Conservation (phyloP, 2,329 filamentous ascomycete species). For the Colletotrichum sp. region DNA sequence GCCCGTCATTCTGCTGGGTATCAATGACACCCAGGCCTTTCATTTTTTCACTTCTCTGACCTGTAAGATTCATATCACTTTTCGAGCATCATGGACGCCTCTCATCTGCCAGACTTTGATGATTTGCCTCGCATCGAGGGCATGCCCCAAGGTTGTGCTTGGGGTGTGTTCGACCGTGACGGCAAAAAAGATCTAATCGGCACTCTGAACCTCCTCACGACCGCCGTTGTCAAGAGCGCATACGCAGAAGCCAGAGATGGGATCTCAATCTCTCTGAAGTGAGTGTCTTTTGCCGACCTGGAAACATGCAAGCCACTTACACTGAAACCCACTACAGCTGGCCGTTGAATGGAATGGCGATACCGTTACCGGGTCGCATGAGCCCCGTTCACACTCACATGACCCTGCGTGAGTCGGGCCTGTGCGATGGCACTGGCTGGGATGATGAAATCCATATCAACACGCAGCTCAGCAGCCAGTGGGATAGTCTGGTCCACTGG, state of each 20-base stretch:
- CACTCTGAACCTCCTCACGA: slow-evolving; percentile 58
- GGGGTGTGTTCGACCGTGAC: slow-evolving; percentile 57
- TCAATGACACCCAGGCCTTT: not conserved
- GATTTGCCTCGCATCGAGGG: slow-evolving; percentile 44
- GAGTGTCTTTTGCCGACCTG: slow-evolving; percentile 8
- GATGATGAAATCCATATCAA: slow-evolving; percentile 60
- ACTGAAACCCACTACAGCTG: slow-evolving; percentile 32
- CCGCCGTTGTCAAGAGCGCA: slow-evolving; percentile 44
- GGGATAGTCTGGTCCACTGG: slow-evolving; percentile 58
- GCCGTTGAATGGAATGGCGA: slow-evolving; percentile 38
- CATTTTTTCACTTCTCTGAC: not conserved
- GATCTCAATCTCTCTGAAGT: slow-evolving; percentile 59
- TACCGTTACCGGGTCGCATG: not conserved
- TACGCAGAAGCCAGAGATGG: slow-evolving; percentile 49
- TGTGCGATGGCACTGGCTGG: slow-evolving; percentile 34
- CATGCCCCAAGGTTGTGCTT: slow-evolving; percentile 53
- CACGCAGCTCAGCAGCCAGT: slow-evolving; percentile 60
- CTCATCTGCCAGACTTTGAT: slow-evolving; percentile 46
- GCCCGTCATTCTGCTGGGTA: not conserved
- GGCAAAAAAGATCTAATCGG: slow-evolving; percentile 54
- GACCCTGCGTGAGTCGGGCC: slow-evolving; percentile 29
- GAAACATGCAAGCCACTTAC: not conserved
- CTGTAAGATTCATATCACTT: not conserved
- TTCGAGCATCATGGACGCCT: not conserved
- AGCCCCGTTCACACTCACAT: not conserved